Base-by-base conservation (phyloP, 2,329 filamentous ascomycete genomes). In the Dothideomycetes sp. region DNA sequence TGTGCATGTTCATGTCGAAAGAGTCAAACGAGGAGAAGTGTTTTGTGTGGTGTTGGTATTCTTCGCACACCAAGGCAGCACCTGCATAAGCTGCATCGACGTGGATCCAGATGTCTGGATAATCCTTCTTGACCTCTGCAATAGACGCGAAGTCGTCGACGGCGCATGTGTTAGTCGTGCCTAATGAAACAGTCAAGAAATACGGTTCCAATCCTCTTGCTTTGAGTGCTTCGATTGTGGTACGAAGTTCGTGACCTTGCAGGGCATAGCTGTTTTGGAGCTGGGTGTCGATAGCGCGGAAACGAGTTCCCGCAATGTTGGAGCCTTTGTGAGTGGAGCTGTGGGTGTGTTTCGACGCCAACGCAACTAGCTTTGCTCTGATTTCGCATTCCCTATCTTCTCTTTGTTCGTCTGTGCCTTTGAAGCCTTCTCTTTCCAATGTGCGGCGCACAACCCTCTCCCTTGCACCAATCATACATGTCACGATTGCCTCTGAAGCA, bases 1-100 rank as follows among this genome's bases (percentile, higher is more conserved):
- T 96, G 71, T 95, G 88, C 75, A 94, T 83, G 68, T 95, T 96
- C 68, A 89, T 78, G 63, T 94, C 81, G 72, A 94, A 94, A 49
- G 81, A 87, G 67, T 94, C 84, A 57, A 94, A 87, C 16, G 69
- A 64, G 1, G 69, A 64, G 36, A 89, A 71, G 7, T 76, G 64
- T 16, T 67, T 56, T 1, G 79, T 70, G 35, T 86, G 70, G 50
- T 80, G 71, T 48, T 86, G 82, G 62, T 84, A 82, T 60, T 94
- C 85, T 3, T 86, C 82, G 16, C 83, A 80, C 3, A 94, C 67
- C 3, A 96, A 75, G 1, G 88, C 84, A 0, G 85, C 79, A 2
- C 89, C 89, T 1, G 89, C 89, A 61, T 94, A 95, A 1, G 89
- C 89, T 9, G 85, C 89, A 63, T 96, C 89, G 40, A 95, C 76